Evolutionary conservation across 2,329 filamentous ascomycete genomes (phyloP), one percentile per base, ranked within the genome.

Genomic region (Colletotrichum shisoi): DNA sequence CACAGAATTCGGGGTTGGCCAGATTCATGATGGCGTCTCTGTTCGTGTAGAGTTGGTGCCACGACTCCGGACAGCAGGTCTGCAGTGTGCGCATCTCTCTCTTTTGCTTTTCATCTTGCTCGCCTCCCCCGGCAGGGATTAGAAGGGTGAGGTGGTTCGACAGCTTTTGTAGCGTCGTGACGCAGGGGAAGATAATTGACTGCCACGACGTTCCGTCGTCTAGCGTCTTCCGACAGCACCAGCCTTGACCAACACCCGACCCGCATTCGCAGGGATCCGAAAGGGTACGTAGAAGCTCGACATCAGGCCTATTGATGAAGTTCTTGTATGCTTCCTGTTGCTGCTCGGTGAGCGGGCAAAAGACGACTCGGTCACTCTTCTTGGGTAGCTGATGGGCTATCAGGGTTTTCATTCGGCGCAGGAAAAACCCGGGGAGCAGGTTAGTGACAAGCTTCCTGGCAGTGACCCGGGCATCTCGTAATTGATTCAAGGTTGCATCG

Each of bases 291-390:
- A 99, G 89, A 52, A 87, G 83, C 1, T 87, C 80, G 2, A 95
- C 85, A 8, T 91, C 84, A 2, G 90, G 86, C 68, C 91, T 91
- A 15, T 87, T 84, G n/a, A 97, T 80, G 62, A 95, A 91, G 44
- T 89, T 91, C 71, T 93, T 86, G 75, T 99, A 99, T 0, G 94
- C 94, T 39, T 89, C 85, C 13, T 86, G 85, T 77, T 99, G 95
- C 0, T 89, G 85, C 4, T 90, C 86, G 0, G 94, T 97, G 21
- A 99, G 83, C 1, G 93, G 93, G 72, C 95, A 99, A 75, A 99
- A 99, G 4, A 98, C 93, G 0, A 98, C 94, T 62, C 90, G 88
- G 76, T 99, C 95, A 40, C 87, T 94, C 83, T 99, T 99, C 79
- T 93, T 96, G 0, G 95, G 95, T 8, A 99, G 83, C 74, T 99